These are phyloP conservation scores for Leccinum pallidistipes DNA, from an alignment of 1,284 basidiomycete genomes.

Conservation along the genomic window DNA sequence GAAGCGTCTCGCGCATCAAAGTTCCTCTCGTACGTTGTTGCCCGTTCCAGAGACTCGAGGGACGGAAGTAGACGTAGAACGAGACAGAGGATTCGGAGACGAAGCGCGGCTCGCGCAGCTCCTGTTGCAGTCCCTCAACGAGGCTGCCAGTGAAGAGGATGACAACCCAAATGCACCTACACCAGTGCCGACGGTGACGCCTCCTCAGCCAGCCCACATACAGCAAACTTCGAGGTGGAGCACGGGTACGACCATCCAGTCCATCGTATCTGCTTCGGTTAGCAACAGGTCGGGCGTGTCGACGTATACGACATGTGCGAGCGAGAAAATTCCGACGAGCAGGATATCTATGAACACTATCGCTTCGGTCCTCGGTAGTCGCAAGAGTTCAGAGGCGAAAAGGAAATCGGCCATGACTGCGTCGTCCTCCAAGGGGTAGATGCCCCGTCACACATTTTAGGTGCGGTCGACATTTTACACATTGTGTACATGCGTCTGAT, in stretches of 20 bases:
- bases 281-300: slow-evolving; percentile 32
- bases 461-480: background rate
- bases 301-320: slow-evolving; percentile 33
- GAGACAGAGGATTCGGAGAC: slow-evolving; percentile 30
- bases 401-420: slow-evolving; percentile 29
- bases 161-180: slow-evolving; percentile 1
- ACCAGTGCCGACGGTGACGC: slow-evolving; percentile 7
- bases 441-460: background rate
- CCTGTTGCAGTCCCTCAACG: slow-evolving; percentile 29
- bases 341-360: slow-evolving; percentile 34
- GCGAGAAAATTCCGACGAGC: slow-evolving; percentile 27
- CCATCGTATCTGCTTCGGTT: slow-evolving; percentile 27
- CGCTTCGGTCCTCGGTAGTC: slow-evolving; percentile 27
- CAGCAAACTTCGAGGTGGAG: slow-evolving; percentile 32
- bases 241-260: slow-evolving; percentile 32
- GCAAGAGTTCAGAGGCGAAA: slow-evolving; percentile 32
- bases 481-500: slow-evolving; percentile 7
- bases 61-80: slow-evolving; percentile 15
- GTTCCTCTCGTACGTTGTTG: slow-evolving; percentile 28
- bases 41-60: slow-evolving; percentile 26
- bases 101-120: slow-evolving; percentile 32
- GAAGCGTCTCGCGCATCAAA: slow-evolving; percentile 26
- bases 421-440: slow-evolving; percentile 29
- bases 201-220: slow-evolving; percentile 21
- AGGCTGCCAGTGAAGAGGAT: slow-evolving; percentile 10